Evolutionary conservation across 2,329 filamentous ascomycete species (phyloP).

Genomic region (Didymellaceae sp.): DNA sequence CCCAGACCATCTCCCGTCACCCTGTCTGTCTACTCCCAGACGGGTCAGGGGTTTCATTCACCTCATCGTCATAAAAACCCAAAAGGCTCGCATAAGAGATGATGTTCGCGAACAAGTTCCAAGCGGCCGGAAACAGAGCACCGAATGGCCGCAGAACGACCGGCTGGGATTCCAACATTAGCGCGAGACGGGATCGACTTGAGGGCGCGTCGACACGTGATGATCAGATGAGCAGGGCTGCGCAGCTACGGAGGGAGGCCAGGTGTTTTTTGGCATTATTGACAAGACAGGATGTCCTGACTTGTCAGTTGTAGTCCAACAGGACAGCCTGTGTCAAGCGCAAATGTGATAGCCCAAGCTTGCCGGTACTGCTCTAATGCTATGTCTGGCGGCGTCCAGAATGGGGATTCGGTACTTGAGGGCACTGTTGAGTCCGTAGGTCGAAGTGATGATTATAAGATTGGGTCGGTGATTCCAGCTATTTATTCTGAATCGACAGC

Average conservation of each 20-base stretch:
- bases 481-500: too few relatives aligned
- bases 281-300: conserved; percentile 1
- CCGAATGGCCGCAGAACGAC: conserved; percentile 7
- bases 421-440: too few relatives aligned
- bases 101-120: neutral
- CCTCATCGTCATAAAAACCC: too few relatives aligned
- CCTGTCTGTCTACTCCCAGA: too few relatives aligned
- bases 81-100: neutral
- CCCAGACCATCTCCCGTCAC: too few relatives aligned
- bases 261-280: neutral
- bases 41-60: too few relatives aligned
- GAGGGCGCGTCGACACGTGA: conserved; percentile 12
- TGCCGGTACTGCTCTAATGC: neutral
- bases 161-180: conserved; percentile 5
- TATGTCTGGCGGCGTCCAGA: too few relatives aligned
- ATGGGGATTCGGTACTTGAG: too few relatives aligned
- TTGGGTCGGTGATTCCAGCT: too few relatives aligned
- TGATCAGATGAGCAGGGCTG: neutral
- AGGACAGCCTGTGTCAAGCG: neutral
- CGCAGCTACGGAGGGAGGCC: neutral
- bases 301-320: neutral
- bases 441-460: too few relatives aligned
- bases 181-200: conserved; percentile 1
- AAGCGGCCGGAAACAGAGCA: conserved; percentile 9
- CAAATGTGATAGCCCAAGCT: neutral